Conservation (phyloP, 148 eudicot species). For the Rhododendron vialii region DNA sequence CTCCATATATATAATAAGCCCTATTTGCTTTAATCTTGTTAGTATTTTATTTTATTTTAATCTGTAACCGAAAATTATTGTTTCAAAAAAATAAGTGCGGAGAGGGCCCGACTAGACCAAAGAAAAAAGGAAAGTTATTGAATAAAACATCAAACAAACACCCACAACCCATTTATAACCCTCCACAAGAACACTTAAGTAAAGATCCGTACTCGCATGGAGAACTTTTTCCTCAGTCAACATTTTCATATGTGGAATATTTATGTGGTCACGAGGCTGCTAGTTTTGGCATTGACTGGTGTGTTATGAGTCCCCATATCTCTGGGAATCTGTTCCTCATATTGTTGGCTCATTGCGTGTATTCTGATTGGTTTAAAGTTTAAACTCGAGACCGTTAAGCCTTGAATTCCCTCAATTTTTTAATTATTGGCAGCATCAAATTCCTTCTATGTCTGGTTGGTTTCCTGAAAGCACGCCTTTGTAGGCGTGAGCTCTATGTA, state of each 20-base stretch:
- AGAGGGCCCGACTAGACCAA: neutral
- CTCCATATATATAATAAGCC: neutral
- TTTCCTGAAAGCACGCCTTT: neutral
- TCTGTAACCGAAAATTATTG: neutral
- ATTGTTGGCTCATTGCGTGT: neutral
- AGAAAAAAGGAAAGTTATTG: neutral
- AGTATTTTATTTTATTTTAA: too few relatives aligned
- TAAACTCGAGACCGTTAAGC: neutral
- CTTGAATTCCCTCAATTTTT: neutral
- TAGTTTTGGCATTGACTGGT: neutral
- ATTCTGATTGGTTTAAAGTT: neutral
- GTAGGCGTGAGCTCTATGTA: neutral
- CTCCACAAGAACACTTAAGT: neutral
- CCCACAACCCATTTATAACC: neutral
- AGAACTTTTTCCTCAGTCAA: neutral
- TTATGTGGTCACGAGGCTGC: neutral
- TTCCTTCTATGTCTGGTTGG: neutral
- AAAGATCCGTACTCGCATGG: neutral
- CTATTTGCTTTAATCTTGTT: too few relatives aligned
- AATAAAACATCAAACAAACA: neutral
- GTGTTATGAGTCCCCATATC: neutral
- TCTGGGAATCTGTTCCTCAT: neutral
- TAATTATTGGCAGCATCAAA: neutral
- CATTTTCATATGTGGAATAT: neutral
- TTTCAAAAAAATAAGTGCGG: too few relatives aligned